These are phyloP conservation scores for Candida labiduridarum DNA, from an alignment of 1,139 yeast species.

Conservation along the genomic window DNA sequence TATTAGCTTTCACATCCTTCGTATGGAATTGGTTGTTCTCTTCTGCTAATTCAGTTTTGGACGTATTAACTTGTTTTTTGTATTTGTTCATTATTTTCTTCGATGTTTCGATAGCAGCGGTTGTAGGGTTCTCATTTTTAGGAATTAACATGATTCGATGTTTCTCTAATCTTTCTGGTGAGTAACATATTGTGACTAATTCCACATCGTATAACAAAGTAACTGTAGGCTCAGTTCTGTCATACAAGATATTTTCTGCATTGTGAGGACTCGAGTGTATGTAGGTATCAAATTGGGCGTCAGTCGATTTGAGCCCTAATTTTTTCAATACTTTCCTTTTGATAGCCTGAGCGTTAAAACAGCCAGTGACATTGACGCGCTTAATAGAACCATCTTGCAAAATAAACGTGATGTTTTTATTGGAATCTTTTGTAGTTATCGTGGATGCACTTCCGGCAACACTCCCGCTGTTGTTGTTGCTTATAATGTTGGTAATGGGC, in stretches of 20 bases:
- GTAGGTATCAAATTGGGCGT: constrained; percentile 46
- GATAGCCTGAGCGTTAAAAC: constrained; percentile 79
- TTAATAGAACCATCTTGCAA: constrained; percentile 76
- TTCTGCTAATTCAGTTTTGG: constrained; percentile 11
- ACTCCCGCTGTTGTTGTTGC: not conserved
- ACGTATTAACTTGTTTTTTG: constrained; percentile 22
- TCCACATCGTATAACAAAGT: constrained; percentile 74
- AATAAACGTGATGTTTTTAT: constrained; percentile 62
- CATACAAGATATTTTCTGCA: constrained; percentile 12
- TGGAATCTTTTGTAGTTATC: constrained; percentile 35
- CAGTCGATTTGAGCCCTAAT: constrained; percentile 50
- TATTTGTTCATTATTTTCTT: constrained; percentile 40
- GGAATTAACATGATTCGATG: constrained; percentile 74
- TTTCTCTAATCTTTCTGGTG: constrained; percentile 70
- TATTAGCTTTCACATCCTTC: constrained; percentile 12
- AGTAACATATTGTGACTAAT: constrained; percentile 78
- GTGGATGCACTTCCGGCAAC: not conserved
- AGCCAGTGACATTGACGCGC: constrained; percentile 73
- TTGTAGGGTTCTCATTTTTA: constrained; percentile 62
- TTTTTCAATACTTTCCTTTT: constrained; percentile 70
- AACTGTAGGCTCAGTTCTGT: constrained; percentile 23
- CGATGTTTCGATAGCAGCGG: constrained; percentile 65
- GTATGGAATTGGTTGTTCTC: constrained; percentile 4
- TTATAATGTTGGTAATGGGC: constrained; percentile 3
- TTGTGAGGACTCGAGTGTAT: constrained; percentile 26